phyloP scores from a whole-genome alignment of 2,329 filamentous ascomycete genomes.

The Akanthomyces lecanii region DNA sequence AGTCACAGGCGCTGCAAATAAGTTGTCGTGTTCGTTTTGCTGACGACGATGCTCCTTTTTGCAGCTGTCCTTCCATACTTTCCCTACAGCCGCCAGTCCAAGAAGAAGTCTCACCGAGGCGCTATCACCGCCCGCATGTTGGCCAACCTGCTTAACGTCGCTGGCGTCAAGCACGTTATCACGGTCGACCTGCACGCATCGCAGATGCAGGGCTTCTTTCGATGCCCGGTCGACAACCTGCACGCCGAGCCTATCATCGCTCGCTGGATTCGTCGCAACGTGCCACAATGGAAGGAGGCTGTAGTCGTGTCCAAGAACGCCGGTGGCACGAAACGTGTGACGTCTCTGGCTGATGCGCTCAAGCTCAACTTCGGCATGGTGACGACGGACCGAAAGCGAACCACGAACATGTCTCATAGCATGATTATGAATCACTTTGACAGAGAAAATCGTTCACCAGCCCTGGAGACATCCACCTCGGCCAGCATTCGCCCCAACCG shows the following conservation, averaged over 20 bases:
- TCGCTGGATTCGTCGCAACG: slow-evolving; percentile 88
- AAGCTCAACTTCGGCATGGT: slow-evolving; percentile 98
- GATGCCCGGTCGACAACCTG: slow-evolving; percentile 94
- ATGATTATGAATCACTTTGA: slow-evolving; percentile 70
- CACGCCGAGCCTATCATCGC: slow-evolving; percentile 94
- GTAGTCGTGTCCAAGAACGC: slow-evolving; percentile 98
- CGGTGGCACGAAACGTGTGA: slow-evolving; percentile 94
- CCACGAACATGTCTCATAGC: slow-evolving; percentile 66
- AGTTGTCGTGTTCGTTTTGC: neutral
- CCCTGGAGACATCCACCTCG: slow-evolving; percentile 33
- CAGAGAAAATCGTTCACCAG: slow-evolving; percentile 47
- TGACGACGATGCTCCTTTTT: neutral
- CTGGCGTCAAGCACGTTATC: slow-evolving; percentile 94
- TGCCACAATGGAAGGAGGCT: slow-evolving; percentile 81
- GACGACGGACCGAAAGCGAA: slow-evolving; percentile 71
- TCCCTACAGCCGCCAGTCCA: slow-evolving; percentile 98
- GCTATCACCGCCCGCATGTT: slow-evolving; percentile 97
- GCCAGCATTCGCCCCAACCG: slow-evolving; percentile 21
- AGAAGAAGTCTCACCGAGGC: slow-evolving; percentile 96
- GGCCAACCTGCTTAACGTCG: slow-evolving; percentile 87
- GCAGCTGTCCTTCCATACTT: slow-evolving; percentile 88
- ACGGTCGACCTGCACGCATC: slow-evolving; percentile 94
- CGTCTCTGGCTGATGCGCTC: slow-evolving; percentile 87
- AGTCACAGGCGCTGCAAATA: neutral
- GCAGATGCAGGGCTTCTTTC: slow-evolving; percentile 99